Conservation (phyloP, 257 asterid species). For the Gentiana dahurica region DNA sequence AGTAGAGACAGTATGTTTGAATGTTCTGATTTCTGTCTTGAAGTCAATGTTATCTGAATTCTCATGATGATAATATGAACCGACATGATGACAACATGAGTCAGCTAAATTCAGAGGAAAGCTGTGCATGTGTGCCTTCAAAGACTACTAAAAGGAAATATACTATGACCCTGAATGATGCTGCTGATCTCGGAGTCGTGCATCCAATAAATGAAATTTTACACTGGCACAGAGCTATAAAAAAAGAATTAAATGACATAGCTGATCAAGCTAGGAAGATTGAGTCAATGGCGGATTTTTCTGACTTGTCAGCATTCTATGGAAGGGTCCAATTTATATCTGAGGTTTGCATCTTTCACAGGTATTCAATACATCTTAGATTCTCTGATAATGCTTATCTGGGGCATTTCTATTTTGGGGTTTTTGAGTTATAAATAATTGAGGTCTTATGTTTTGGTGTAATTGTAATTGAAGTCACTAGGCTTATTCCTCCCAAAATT, state of each 20-base stretch:
- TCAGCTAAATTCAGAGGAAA: constrained; percentile 9
- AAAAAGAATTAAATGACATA: constrained; percentile 26
- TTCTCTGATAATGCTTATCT: neutral
- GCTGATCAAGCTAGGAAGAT: constrained; percentile 31
- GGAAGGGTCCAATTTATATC: constrained; percentile 35
- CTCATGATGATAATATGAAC: constrained; percentile 8
- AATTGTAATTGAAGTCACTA: no score
- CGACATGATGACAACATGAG: neutral
- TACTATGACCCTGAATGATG: constrained; percentile 12
- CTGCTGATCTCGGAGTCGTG: constrained; percentile 11
- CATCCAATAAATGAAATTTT: constrained; percentile 34
- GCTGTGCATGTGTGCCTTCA: constrained; percentile 19
- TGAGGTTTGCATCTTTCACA: constrained; percentile 40
- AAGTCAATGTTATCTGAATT: constrained; percentile 8
- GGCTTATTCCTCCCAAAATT: no score
- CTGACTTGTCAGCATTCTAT: constrained; percentile 25
- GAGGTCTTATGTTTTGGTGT: no score
- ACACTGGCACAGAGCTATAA: constrained; percentile 38
- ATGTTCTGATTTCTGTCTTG: constrained; percentile 9
- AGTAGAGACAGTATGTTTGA: constrained; percentile 10
- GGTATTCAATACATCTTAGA: constrained; percentile 12
- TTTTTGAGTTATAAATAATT: no score
- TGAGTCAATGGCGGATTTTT: constrained; percentile 31
- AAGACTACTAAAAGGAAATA: constrained; percentile 26
- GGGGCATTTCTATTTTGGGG: no score